Evolutionary conservation across 306 rosid genomes (phyloP).

Genomic region (Glycine tomentella): DNA sequence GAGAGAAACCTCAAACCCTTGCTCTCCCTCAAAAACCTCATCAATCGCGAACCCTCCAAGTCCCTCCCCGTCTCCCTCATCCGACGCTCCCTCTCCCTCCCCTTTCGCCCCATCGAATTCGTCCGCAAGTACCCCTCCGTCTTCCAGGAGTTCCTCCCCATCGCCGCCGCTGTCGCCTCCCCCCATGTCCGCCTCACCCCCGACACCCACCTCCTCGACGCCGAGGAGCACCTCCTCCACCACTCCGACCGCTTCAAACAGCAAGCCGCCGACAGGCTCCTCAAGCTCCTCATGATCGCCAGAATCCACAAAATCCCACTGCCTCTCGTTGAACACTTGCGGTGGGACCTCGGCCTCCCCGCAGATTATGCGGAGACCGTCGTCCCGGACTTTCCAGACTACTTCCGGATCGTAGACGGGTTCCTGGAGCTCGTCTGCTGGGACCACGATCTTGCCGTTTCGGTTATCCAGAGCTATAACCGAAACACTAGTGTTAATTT

Average conservation of each 20-base stretch:
- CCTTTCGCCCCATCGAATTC: conserved; percentile 74
- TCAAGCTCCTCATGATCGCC: conserved; percentile 75
- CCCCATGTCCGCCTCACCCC: conserved; percentile 70
- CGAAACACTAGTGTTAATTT: not conserved
- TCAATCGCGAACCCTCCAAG: conserved; percentile 74
- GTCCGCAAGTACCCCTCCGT: conserved; percentile 71
- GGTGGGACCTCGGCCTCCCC: conserved; percentile 92
- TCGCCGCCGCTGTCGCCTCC: conserved; percentile 52
- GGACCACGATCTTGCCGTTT: conserved; percentile 66
- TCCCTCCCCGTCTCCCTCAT: conserved; percentile 74
- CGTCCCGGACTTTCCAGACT: conserved; percentile 81
- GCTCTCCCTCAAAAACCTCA: conserved; percentile 61
- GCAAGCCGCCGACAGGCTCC: conserved; percentile 67
- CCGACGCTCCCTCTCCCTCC: conserved; percentile 57
- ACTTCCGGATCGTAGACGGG: conserved; percentile 53
- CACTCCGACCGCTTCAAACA: conserved; percentile 57
- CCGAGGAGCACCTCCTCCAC: conserved; percentile 58
- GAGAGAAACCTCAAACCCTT: conserved; percentile 73
- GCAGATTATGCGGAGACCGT: conserved; percentile 50
- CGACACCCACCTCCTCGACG: conserved; percentile 56
- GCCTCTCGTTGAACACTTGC: conserved; percentile 49
- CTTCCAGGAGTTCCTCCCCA: conserved; percentile 68
- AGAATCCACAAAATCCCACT: conserved; percentile 64
- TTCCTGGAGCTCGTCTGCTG: conserved; percentile 86
- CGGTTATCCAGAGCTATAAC: conserved; percentile 60